Percentiles rank a stretch among this genome's conserved stretches.
These are phyloP conservation scores for Cyberlindnera veronae DNA, from an alignment of 805 yeast species.

Conservation along the genomic window DNA sequence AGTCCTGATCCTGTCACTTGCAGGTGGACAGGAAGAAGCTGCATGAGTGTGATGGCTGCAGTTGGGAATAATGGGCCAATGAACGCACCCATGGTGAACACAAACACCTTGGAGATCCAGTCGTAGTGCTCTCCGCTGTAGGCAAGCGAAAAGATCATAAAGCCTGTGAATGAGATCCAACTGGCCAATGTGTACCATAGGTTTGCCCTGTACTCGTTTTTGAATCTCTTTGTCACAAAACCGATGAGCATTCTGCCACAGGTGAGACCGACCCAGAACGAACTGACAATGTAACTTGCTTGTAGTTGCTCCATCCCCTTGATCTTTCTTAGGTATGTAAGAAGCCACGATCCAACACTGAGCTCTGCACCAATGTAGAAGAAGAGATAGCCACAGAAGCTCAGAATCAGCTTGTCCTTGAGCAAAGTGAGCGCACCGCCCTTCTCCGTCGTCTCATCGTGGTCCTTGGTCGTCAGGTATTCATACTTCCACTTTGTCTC, in stretches of 20 bases:
- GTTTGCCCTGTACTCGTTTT: slow-evolving; percentile 40
- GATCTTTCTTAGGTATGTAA: slow-evolving; percentile 55
- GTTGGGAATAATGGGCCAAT: slow-evolving; percentile 77
- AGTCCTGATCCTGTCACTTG: slow-evolving; percentile 71
- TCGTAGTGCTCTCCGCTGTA: slow-evolving; percentile 8
- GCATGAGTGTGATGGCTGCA: slow-evolving; percentile 59
- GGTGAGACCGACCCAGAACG: slow-evolving; percentile 71
- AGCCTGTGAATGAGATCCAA: slow-evolving; percentile 27
- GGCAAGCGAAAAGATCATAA: slow-evolving; percentile 15
- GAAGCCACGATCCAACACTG: slow-evolving; percentile 67
- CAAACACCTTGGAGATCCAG: slow-evolving; percentile 11
- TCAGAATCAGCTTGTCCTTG: slow-evolving; percentile 38
- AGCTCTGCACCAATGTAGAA: slow-evolving; percentile 70
- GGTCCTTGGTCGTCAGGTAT: slow-evolving; percentile 14
- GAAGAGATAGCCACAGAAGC: slow-evolving; percentile 50
- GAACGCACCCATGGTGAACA: slow-evolving; percentile 49
- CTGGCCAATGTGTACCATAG: slow-evolving; percentile 34
- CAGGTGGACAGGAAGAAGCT: slow-evolving; percentile 54
- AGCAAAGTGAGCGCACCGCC: slow-evolving; percentile 17
- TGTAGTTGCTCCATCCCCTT: slow-evolving; percentile 43
- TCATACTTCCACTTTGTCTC: slow-evolving; percentile 37
- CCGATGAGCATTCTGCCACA: slow-evolving; percentile 59
- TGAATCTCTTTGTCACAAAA: slow-evolving; percentile 47
- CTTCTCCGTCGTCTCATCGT: slow-evolving; percentile 21
- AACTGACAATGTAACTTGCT: slow-evolving; percentile 63